Evolutionary conservation across 2,329 filamentous ascomycete genomes (phyloP).

Genomic region (Arthroderma sp.): DNA sequence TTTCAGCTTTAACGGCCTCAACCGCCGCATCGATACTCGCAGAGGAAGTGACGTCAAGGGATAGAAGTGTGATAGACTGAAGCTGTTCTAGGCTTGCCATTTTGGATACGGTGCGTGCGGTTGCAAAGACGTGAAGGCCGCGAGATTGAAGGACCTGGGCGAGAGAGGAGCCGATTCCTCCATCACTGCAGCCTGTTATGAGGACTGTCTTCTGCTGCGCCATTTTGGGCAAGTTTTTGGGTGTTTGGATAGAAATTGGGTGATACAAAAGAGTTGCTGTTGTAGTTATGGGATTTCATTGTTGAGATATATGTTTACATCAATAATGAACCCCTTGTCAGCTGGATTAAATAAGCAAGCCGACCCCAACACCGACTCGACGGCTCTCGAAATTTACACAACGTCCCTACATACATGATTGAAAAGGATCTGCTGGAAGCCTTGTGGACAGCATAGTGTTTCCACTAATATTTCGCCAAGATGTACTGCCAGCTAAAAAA

Average conservation of each 20-base stretch:
- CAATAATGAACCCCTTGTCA: too few species aligned
- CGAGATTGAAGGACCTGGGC: constrained; percentile 23
- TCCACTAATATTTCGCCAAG: too few species aligned
- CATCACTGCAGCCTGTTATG: constrained; percentile 28
- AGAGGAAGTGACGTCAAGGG: constrained; percentile 21
- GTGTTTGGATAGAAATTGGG: not conserved
- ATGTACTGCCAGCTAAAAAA: too few species aligned
- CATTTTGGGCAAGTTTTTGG: not conserved
- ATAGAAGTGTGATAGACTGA: constrained; percentile 17
- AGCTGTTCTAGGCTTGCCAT: constrained; percentile 15
- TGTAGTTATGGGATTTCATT: too few species aligned
- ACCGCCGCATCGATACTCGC: constrained; percentile 19
- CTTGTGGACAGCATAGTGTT: too few species aligned
- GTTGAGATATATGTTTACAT: too few species aligned
- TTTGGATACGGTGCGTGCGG: constrained; percentile 17
- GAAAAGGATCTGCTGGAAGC: too few species aligned
- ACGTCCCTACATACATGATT: too few species aligned
- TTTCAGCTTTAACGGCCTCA: constrained; percentile 14
- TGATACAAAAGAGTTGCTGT: not conserved
- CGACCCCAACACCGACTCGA: too few species aligned
- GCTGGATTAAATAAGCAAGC: too few species aligned
- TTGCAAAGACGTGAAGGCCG: constrained; percentile 23
- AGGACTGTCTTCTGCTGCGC: constrained; percentile 17
- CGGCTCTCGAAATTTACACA: too few species aligned
- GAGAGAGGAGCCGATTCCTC: constrained; percentile 28